Percentiles rank a stretch among this genome's conserved stretches.
phyloP scores from a whole-genome alignment of 192 early-diverging fungal genomes.

The Rhizoclosmatium sp. region DNA sequence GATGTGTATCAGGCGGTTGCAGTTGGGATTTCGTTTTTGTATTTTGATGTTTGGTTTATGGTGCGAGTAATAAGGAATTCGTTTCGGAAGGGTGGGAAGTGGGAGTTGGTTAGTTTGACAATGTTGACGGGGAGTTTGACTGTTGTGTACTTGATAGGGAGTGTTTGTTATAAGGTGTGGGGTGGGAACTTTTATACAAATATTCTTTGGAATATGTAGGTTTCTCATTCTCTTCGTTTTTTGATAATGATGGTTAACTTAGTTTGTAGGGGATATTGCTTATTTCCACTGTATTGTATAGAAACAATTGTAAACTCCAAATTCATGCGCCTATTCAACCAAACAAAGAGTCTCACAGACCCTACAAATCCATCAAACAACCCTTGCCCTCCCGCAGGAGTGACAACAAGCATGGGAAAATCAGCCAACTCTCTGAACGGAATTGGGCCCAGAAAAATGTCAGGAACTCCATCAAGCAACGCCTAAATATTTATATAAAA shows the following conservation, averaged over 20 bases:
- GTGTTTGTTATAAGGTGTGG: constrained; percentile 21
- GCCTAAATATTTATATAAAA: too few relatives aligned
- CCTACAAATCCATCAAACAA: too few relatives aligned
- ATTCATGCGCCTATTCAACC: not conserved
- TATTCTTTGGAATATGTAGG: constrained; percentile 35
- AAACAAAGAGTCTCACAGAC: too few relatives aligned
- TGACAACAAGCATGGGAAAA: too few relatives aligned
- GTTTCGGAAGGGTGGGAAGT: not conserved
- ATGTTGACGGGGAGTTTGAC: constrained; percentile 5
- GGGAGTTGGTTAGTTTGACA: not conserved
- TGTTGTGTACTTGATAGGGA: constrained; percentile 19
- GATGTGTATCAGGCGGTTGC: constrained; percentile 18
- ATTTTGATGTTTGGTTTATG: constrained; percentile 17
- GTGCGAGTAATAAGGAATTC: not conserved
- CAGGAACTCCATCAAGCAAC: too few relatives aligned
- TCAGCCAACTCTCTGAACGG: too few relatives aligned
- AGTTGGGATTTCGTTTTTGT: constrained; percentile 6
- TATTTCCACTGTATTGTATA: constrained; percentile 14
- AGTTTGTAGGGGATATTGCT: constrained; percentile 17
- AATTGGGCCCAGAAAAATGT: too few relatives aligned
- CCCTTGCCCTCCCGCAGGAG: too few relatives aligned
- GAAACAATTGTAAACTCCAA: not conserved
- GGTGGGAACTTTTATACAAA: constrained; percentile 34
- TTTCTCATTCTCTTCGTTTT: not conserved
- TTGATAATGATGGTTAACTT: not conserved